Base-by-base conservation (phyloP, 805 yeast species). In the Barnettozyma populi region DNA sequence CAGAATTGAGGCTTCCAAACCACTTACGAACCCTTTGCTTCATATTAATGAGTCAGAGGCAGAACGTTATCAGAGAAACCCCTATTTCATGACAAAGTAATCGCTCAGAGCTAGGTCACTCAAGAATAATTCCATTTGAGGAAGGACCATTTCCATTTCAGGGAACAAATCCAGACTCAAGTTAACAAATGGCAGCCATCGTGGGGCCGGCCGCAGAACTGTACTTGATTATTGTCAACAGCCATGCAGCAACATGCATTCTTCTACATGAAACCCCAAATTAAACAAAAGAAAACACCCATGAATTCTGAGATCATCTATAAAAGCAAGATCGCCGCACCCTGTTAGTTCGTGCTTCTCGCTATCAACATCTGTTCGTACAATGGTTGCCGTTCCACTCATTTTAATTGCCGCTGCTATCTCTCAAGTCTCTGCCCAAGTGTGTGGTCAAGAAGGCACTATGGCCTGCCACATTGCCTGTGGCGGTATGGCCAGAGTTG, bases 401-500 rank as follows among this genome's bases (percentile, higher is more conserved):
- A 19, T 45, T 16, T 18, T 35, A 16, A 41, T 39, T n/a, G 20
- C 38, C 11, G 36, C 44, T 42, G 44, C 38, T 21, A 20, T 42
- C 29, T 10, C 44, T 14, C 43, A 41, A 31, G 44, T 24, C 27
- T 13, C 38, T 32, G 43, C 48, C 35, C 36, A 41, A 27, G 42
- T 39, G 13, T 46, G 49, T 46, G 44, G 37, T 18, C 25, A 42
- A 20, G 31, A 25, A 13, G 45, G 40, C 32, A 23, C 16, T 18
- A 24, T 40, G 27, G 20, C 29, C 14, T 47, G 50, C 35, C 50
- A 47, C 46, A 52, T 61, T 31, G 21, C 51, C 24, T 65, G 69
- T 59, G 69, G 69, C 49, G 61, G 56, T 41, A 56, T 64, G 42
- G 64, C 65, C 38, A 49, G 57, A 24, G 62, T 59, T 35, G 67